A percentile compares a stretch with the other conserved stretches of the same genome.
These are phyloP conservation scores for Diphasiastrum complanatum DNA, from an alignment of 83 land plant genomes.

Conservation along the genomic window DNA sequence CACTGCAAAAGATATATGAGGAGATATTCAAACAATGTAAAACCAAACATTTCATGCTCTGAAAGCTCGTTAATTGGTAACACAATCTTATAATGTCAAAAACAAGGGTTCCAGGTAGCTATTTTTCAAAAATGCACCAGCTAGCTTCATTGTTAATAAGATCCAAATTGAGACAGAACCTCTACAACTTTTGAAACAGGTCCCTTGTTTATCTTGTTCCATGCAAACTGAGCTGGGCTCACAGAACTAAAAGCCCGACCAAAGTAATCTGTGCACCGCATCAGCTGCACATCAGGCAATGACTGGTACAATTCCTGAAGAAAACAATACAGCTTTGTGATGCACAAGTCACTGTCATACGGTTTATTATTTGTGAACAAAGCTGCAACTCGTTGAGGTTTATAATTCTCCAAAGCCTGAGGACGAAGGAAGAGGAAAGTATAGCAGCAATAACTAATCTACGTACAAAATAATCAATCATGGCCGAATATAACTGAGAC, in stretches of 20 bases:
- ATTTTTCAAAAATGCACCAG: not conserved
- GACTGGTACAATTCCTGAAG: constrained; percentile 53
- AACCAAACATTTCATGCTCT: not conserved
- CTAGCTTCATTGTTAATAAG: not conserved
- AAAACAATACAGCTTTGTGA: no score
- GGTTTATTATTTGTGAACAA: no score
- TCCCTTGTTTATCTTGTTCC: constrained; percentile 72
- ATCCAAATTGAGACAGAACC: constrained; percentile 51
- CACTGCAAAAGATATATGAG: not conserved
- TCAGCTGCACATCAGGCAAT: constrained; percentile 67
- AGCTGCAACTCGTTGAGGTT: no score
- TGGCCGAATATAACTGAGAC: no score
- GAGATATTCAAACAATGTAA: not conserved
- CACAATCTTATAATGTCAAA: not conserved
- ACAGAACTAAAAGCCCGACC: constrained; percentile 59
- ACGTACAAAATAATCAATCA: no score
- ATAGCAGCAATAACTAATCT: no score
- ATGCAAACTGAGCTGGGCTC: constrained; percentile 56
- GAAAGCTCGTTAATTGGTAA: not conserved
- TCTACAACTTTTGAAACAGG: constrained; percentile 63
- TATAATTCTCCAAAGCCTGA: no score
- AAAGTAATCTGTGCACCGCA: constrained; percentile 85
- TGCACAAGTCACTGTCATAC: no score
- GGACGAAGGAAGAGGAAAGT: no score
- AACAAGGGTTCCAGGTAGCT: not conserved